A percentile compares a stretch with the other conserved stretches of the same genome.
Evolutionary conservation across 108 stramenopile genomes (phyloP).

Genomic region (Chaetoceros muelleri): DNA sequence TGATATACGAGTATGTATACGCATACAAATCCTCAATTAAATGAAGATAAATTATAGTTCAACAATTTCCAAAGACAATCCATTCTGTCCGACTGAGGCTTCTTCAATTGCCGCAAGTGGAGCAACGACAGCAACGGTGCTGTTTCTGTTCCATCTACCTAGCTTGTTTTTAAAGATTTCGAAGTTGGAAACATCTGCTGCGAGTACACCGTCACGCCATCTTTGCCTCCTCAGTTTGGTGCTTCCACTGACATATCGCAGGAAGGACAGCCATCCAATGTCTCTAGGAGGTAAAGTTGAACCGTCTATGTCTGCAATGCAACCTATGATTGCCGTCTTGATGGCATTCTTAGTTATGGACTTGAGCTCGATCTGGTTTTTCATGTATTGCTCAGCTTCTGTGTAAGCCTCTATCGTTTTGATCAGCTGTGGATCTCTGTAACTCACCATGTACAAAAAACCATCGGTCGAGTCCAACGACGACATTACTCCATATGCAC

Average conservation of each 20-base stretch:
- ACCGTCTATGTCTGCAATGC: slow-evolving; percentile 78
- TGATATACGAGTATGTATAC: slow-evolving; percentile 1
- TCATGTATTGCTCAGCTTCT: slow-evolving; percentile 36
- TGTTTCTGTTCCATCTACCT: slow-evolving; percentile 6
- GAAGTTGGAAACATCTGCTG: slow-evolving; percentile 23
- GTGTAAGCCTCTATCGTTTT: slow-evolving; percentile 72
- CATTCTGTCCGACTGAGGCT: no score
- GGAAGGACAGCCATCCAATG: slow-evolving; percentile 54
- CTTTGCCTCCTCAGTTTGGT: slow-evolving; percentile 46
- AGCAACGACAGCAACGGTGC: slow-evolving; percentile 15
- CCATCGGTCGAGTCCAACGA: slow-evolving; percentile 51
- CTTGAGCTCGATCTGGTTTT: slow-evolving; percentile 13
- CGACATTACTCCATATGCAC: slow-evolving; percentile 83
- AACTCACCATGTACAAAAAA: slow-evolving; percentile 50
- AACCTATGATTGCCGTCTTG: slow-evolving; percentile 57
- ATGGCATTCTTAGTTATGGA: slow-evolving; percentile 31
- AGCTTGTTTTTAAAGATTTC: slow-evolving; percentile 19
- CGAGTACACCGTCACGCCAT: slow-evolving; percentile 60
- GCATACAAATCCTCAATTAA: no score
- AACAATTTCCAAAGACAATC: no score
- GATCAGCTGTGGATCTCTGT: slow-evolving; percentile 54
- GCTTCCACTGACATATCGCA: slow-evolving; percentile 52
- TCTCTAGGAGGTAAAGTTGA: slow-evolving; percentile 48
- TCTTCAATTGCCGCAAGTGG: slow-evolving; percentile 20
- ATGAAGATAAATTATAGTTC: no score